These are phyloP conservation scores for Zygoascus tannicola DNA, from an alignment of 805 yeast genomes.

Conservation along the genomic window DNA sequence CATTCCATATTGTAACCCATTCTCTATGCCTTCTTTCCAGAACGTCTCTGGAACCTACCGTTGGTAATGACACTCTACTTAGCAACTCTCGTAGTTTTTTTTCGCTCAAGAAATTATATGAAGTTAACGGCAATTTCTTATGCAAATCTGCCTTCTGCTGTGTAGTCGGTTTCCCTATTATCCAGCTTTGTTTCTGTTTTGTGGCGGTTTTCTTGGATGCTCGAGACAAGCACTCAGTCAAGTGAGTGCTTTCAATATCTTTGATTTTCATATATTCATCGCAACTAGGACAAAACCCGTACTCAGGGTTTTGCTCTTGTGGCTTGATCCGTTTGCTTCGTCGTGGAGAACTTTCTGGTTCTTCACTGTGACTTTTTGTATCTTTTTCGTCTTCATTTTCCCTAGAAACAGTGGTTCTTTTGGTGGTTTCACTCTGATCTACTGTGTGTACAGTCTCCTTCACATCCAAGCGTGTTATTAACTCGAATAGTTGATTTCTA, in stretches of 20 bases:
- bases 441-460: background rate
- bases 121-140: slow-evolving; percentile 27
- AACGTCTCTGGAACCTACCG: slow-evolving; percentile 52
- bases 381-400: background rate
- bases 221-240: slow-evolving; percentile 46
- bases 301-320: slow-evolving; percentile 7
- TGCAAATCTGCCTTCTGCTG: slow-evolving; percentile 14
- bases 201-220: background rate
- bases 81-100: slow-evolving; percentile 55
- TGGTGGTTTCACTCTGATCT: background rate
- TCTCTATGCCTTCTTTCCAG: slow-evolving; percentile 68
- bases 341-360: background rate
- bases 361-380: background rate
- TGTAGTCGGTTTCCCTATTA: slow-evolving; percentile 16
- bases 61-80: slow-evolving; percentile 43
- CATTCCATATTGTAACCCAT: slow-evolving; percentile 67
- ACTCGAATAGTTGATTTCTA: slow-evolving; percentile 1
- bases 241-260: slow-evolving; percentile 48
- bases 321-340: background rate
- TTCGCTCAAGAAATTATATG: slow-evolving; percentile 49
- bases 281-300: slow-evolving; percentile 66
- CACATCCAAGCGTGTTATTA: background rate
- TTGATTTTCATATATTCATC: slow-evolving; percentile 42
- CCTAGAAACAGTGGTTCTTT: background rate
- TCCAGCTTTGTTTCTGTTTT: slow-evolving; percentile 19